Evolutionary conservation across 2,329 filamentous ascomycete species (phyloP), one percentile per base, ranked within the genome.

Genomic region (Hymenoscyphus fraxineus): DNA sequence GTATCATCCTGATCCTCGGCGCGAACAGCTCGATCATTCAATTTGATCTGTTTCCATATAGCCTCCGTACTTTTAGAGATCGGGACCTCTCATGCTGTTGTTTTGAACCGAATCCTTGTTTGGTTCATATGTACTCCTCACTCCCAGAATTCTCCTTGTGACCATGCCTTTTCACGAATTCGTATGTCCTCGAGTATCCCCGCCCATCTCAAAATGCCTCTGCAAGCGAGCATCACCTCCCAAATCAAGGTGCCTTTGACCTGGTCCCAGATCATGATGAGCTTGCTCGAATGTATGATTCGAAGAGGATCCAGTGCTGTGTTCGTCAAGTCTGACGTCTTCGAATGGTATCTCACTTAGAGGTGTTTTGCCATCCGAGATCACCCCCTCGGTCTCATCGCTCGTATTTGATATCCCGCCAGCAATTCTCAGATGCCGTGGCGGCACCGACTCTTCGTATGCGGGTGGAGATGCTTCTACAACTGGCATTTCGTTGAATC

Each of bases 311-410:
- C 63, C 65, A 7, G 64, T 63, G 9, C 60, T 61, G 44, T 63
- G 56, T 59, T 67, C 66, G 58, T 70, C 68, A 2, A 72, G 60
- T 38, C 65, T 66, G 27, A 73, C 67, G 65, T 73, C 71, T 44
- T 73, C 71, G 63, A 73, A 72, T 3, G 69, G 64, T n/a, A 73
- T 72, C 61, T 73, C 71, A 55, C 70, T 72, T 60, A 73, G 59
- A 27, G 71, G 71, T 2, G 65, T 72, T 62, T 73, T 73, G 19
- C 71, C 71, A 65, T 73, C 71, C 0, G 68, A 64, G 16, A 73
- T 66, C 16, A 73, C 63, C 2, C 66, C 69, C 19, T 70, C 67
- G 3, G 71, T 67, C 16, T 71, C 69, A 3, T 66, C 59, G 57
- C 65, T 63, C 13, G 61, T 56, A 51, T 19, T 51, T 3, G n/a